Base-by-base conservation (phyloP, 2,329 filamentous ascomycete genomes). In the Botrytis sinoallii region DNA sequence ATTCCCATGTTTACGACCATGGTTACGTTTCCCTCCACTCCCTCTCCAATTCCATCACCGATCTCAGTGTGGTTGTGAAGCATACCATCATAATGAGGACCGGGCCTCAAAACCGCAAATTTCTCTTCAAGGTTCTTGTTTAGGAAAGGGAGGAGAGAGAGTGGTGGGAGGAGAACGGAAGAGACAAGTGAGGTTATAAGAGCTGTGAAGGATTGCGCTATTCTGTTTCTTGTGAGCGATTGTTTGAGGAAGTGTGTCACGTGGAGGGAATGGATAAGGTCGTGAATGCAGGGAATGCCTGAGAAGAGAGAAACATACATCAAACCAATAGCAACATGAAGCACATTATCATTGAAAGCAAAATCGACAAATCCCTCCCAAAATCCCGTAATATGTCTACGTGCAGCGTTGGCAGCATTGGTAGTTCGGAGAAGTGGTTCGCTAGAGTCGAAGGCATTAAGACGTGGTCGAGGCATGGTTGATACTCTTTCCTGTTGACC, bases 81-180 rank as follows among this genome's bases (percentile, higher is more conserved):
- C 14, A 46, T 32, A 22, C 70, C 70, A 10, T 46, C 70, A 67
- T 86, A 89, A 74, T 87, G 84, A 4, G 88, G 86, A 0, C 91
- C 91, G 0, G 83, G 79, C 55, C 84, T 86, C 42, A 93, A 82
- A 10, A 93, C 87, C 0, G 91, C 88, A 80, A 94, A 94, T 81
- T 93, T 93, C 82, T 93, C 88, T 79, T 92, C 90, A 79, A 94
- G 86, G 79, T 93, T 93, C 76, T 88, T 88, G 78, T 91, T 88
- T 73, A 93, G 83, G 67, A 92, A 92, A 7, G 92, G 86, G 35
- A 94, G 83, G 60, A 93, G 83, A 3, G 91, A 92, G 42, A 94
- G 84, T 0, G 92, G 85, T 8, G 92, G 92, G 75, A 93, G 87
- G 64, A 93, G 83, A 48, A 93, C 87, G 77, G 93, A 90, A 75